phyloP scores from a whole-genome alignment of 176 grass and related monocot genomes.

The Musa schizocarpa region DNA sequence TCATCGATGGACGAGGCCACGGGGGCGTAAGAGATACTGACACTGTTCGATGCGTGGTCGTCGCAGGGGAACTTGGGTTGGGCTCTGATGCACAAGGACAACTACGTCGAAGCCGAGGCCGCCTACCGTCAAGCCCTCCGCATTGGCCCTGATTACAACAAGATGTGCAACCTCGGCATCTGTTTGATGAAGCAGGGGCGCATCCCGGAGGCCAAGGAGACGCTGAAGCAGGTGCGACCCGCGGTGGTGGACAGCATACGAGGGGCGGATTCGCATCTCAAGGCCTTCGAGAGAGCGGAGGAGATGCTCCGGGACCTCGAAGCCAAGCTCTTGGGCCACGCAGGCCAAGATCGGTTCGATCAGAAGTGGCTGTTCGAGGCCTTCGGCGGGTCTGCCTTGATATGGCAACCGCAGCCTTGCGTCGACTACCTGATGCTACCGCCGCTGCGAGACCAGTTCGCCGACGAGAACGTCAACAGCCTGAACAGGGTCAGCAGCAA shows the following conservation, averaged over 20 bases:
- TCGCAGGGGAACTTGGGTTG: constrained; percentile 85
- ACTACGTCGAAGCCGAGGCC: constrained; percentile 79
- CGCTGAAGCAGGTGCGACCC: constrained; percentile 76
- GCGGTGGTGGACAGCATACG: constrained; percentile 57
- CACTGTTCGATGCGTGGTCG: constrained; percentile 3
- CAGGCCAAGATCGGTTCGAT: constrained; percentile 22
- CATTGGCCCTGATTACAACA: constrained; percentile 89
- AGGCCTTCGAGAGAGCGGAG: constrained; percentile 78
- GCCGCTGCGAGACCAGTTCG: constrained; percentile 25
- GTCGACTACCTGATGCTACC: constrained; percentile 45
- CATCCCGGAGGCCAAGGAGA: constrained; percentile 83
- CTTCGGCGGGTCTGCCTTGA: constrained; percentile 56
- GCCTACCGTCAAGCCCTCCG: constrained; percentile 67
- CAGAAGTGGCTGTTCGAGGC: constrained; percentile 80
- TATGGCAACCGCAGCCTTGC: constrained; percentile 96
- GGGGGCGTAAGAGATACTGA: background rate
- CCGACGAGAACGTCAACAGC: constrained; percentile 42
- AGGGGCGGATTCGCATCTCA: constrained; percentile 88
- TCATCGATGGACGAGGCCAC: background rate
- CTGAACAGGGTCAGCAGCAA: background rate
- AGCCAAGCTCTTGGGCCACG: constrained; percentile 41
- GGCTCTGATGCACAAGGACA: constrained; percentile 98
- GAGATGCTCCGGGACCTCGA: constrained; percentile 96
- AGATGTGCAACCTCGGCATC: constrained; percentile 98
- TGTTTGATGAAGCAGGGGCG: constrained; percentile 87